A percentile compares a stretch with the other conserved stretches of the same genome.
Evolutionary conservation across 352 stramenopile species (phyloP).

Genomic region (Globisporangium spiculum): DNA sequence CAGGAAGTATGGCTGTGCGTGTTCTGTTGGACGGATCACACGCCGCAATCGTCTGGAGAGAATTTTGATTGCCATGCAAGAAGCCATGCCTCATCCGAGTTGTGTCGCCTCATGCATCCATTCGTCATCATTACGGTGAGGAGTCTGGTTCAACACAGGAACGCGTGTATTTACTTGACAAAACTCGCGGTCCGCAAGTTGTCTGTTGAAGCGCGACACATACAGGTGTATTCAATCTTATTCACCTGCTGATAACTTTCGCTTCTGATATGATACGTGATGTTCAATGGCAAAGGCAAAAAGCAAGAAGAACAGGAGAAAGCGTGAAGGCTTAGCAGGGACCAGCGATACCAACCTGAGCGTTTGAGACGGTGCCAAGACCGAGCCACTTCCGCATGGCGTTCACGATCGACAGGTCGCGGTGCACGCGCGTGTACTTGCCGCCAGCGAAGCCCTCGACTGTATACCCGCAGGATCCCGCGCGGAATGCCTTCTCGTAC

Average conservation of each 20-base stretch:
- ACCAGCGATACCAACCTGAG: constrained; percentile 33
- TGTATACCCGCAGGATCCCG: constrained; percentile 53
- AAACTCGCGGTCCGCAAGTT: not conserved
- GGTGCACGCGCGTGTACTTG: constrained; percentile 69
- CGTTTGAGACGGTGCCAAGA: constrained; percentile 25
- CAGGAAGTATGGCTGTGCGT: too few species aligned
- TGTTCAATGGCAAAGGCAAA: not conserved
- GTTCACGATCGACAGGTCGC: constrained; percentile 61
- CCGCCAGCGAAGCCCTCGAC: constrained; percentile 43
- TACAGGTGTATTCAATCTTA: not conserved
- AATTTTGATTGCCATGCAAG: too few species aligned
- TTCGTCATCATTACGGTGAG: too few species aligned
- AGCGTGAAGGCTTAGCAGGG: constrained; percentile 22
- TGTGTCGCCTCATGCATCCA: too few species aligned
- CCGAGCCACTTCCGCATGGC: constrained; percentile 54
- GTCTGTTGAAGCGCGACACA: not conserved
- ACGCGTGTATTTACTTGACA: not conserved
- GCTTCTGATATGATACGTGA: not conserved
- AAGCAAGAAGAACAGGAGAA: not conserved
- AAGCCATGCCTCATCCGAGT: too few species aligned
- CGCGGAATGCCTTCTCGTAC: constrained; percentile 48
- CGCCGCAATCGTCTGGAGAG: too few species aligned
- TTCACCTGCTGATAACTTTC: not conserved
- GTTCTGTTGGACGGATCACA: too few species aligned
- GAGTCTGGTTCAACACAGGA: not conserved